Evolutionary conservation across 495 filamentous ascomycete genomes (phyloP), one percentile per base, ranked within the genome.

Genomic region (Staphylotrichum tortipilum): DNA sequence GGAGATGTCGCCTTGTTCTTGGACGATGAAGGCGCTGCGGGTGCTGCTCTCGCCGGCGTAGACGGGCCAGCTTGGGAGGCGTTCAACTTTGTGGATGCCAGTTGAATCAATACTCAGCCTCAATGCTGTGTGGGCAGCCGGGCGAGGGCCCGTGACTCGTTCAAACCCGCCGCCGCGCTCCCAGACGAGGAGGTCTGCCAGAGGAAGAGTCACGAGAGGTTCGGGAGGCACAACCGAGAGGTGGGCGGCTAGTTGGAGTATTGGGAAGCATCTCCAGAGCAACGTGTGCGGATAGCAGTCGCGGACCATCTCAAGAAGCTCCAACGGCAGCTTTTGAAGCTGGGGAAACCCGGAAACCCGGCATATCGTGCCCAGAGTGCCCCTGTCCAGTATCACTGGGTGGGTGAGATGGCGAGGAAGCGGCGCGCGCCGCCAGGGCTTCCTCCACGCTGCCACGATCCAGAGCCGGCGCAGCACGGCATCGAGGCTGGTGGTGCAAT

Each of bases 81-180:
- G 50, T 24, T 58, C 55, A 21, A 58, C 29, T 44, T 52, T 54
- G 29, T 47, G 47, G 21, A 58, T 52, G 11, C 47, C 55, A 28
- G 15, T 37, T 6, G 55, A 43, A 23, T 54, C 55, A 30, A 58
- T n/a, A 14, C 23, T 49, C n/a, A 58, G 29, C 36, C 47, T 44
- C 21, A 54, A 39, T 24, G 36, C 45, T 14, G 37, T 18, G 12
- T 33, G 36, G 7, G 33, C 38, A 22, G 22, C 19, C 10, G 21
- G 24, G 11, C 21, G 15, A n/a, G n/a, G n/a, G 38, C 3, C 19
- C n/a, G 22, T 28, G 42, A 47, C 38, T 15, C 19, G 43, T 35
- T 54, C 29, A n/a, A 42, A 19, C 48, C 26, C 28, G 34, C 52
- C 44, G 18, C 37, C 43, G 23, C 55, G 47, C 39, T 54, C 43